phyloP scores from a whole-genome alignment of 1,284 basidiomycete species.

The Ustilago nuda region DNA sequence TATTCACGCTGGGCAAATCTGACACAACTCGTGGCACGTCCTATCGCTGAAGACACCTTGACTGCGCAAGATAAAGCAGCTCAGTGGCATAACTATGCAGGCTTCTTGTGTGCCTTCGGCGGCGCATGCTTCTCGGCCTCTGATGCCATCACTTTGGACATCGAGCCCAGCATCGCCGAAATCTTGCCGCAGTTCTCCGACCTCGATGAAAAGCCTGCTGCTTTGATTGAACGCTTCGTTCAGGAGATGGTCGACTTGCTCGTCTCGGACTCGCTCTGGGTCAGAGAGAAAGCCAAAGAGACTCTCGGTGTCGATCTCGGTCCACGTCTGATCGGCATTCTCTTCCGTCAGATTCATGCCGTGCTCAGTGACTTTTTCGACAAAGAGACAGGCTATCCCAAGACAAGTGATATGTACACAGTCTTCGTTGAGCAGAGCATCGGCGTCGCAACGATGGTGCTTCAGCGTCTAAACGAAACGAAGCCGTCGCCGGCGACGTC shows the following conservation, averaged over 20 bases:
- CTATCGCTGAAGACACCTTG: constrained; percentile 75
- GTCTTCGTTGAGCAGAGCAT: constrained; percentile 67
- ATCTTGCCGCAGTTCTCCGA: constrained; percentile 39
- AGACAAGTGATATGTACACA: constrained; percentile 61
- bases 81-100: constrained; percentile 86
- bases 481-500: constrained; percentile 33
- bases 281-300: constrained; percentile 67
- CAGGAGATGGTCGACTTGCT: constrained; percentile 67
- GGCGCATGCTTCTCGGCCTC: constrained; percentile 73
- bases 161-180: constrained; percentile 27
- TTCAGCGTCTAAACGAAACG: constrained; percentile 50
- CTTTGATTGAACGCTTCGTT: constrained; percentile 56
- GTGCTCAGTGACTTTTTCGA: constrained; percentile 67
- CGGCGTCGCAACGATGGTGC: constrained; percentile 58
- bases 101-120: constrained; percentile 82
- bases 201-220: constrained; percentile 35
- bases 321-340: constrained; percentile 55
- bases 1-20: constrained; percentile 78
- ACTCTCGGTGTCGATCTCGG: constrained; percentile 62
- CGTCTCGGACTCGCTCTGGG: constrained; percentile 65
- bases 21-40: constrained; percentile 50
- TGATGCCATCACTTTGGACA: constrained; percentile 17
- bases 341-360: constrained; percentile 62
- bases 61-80: constrained; percentile 61
- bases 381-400: constrained; percentile 60